phyloP scores from a whole-genome alignment of 129 eudicot genomes.

The Scalesia atractyloides region DNA sequence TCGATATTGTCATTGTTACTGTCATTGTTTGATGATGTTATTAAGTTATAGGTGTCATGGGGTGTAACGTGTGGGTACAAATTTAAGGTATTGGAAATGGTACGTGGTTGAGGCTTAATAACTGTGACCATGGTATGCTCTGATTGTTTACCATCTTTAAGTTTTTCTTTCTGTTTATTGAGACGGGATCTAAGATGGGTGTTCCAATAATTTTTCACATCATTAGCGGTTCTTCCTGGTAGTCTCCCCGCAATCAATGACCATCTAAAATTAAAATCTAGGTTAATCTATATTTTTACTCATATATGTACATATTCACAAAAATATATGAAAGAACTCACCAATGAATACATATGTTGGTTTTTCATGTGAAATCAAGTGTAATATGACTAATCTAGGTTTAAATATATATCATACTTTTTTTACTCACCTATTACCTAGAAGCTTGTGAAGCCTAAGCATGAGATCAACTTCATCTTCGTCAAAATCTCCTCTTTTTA shows the following conservation, averaged over 20 bases:
- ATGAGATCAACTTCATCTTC: no score
- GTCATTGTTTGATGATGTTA: not conserved
- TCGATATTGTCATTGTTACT: not conserved
- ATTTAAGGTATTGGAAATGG: conserved; percentile 24
- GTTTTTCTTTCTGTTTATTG: conserved; percentile 8
- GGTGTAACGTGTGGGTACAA: not conserved
- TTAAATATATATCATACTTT: no score
- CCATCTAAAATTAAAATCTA: conserved; percentile 41
- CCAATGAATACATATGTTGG: no score
- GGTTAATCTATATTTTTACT: no score
- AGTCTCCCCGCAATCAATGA: conserved; percentile 62
- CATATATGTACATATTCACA: no score
- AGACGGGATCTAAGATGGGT: conserved; percentile 27
- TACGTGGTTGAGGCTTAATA: conserved; percentile 42
- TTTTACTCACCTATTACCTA: no score
- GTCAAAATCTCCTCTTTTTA: no score
- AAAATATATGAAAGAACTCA: no score
- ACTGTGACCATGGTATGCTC: conserved; percentile 1
- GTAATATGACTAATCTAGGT: no score
- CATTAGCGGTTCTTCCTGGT: conserved; percentile 65
- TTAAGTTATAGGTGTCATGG: not conserved
- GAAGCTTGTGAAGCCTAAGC: no score
- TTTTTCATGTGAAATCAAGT: no score
- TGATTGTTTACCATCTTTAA: not conserved
- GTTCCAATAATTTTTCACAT: conserved; percentile 66